Evolutionary conservation across 2,329 filamentous ascomycete species (phyloP), one percentile per base, ranked within the genome.

Genomic region (Colletotrichum aenigma): DNA sequence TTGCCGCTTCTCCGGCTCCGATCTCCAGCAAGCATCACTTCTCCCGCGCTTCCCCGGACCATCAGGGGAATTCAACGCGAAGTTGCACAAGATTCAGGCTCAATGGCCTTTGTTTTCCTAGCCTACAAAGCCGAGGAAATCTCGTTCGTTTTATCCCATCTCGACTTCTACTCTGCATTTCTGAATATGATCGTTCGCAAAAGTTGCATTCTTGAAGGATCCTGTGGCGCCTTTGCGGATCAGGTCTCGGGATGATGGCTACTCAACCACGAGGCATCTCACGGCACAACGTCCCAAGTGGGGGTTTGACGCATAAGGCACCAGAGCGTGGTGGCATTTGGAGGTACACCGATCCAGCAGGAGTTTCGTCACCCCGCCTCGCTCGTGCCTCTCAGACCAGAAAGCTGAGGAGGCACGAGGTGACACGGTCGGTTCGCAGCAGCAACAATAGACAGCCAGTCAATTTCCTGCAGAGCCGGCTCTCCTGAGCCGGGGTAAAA

Each of bases 251-350:
- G 18, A 56, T 48, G 34, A 21, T 64, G 55, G 55, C 69, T n/a
- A 61, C n/a, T 67, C 69, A 43, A 67, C 73, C 73, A 75, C 73
- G 73, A 75, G 73, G 73, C 73, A 64, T 48, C 60, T 36, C n/a
- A 36, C 26, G 28, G 21, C 56, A 75, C 69, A 48, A 67, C 38
- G 26, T 67, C 18, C 52, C 69, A 72, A 67, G 62, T 67, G 56
- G 62, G 28, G n/a, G 38, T 38, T 18, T 13, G 24, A 36, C 38
- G 48, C 28, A 55, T 38, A 38, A 21, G 43, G n/a, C 43, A 48
- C 43, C 30, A 68, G 38, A 34, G 21, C 15, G 18, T 43, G 61
- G 24, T 21, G 36, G 32, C 24, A 65, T 56, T 61, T 62, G 28
- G 36, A 34, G 55, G 43, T 62, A 67, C 69, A 72, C 73, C 65